Evolutionary conservation across 2,329 filamentous ascomycete species (phyloP).

Genomic region (Ophiostoma sp.): DNA sequence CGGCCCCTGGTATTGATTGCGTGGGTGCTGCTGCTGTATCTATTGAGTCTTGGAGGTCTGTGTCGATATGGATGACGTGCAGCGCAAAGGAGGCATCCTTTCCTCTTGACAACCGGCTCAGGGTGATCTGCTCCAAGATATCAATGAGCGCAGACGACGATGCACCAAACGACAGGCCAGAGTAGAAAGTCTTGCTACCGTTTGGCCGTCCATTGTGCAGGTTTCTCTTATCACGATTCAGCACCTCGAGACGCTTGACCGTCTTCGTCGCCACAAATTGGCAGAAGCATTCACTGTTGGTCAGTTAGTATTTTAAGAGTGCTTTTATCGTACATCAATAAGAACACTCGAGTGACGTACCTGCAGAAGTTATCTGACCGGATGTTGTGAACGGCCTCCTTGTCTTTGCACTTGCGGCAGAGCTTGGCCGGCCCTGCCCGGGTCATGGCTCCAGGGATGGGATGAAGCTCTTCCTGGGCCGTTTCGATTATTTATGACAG

Average conservation of each 20-base stretch:
- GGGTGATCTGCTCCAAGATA: slow-evolving; percentile 64
- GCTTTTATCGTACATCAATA: neutral
- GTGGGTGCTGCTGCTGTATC: neutral
- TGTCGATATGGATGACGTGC: slow-evolving; percentile 52
- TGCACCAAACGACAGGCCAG: slow-evolving; percentile 77
- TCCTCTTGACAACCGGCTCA: slow-evolving; percentile 58
- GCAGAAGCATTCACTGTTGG: slow-evolving; percentile 63
- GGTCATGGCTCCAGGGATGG: slow-evolving; percentile 18
- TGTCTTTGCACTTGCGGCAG: slow-evolving; percentile 53
- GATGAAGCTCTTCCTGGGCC: too few species aligned
- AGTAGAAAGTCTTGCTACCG: slow-evolving; percentile 51
- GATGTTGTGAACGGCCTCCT: slow-evolving; percentile 47
- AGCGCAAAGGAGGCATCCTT: slow-evolving; percentile 64
- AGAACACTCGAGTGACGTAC: slow-evolving; percentile 34
- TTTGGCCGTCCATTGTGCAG: slow-evolving; percentile 21
- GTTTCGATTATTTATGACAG: neutral
- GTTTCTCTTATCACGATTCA: slow-evolving; percentile 43
- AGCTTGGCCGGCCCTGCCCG: slow-evolving; percentile 28
- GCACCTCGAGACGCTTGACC: slow-evolving; percentile 60
- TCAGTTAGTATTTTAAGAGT: neutral
- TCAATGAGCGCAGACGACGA: slow-evolving; percentile 75
- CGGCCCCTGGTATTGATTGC: slow-evolving; percentile 32
- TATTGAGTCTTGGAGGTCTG: slow-evolving; percentile 31
- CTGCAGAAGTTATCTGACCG: slow-evolving; percentile 56
- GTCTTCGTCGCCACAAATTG: slow-evolving; percentile 73